These are phyloP conservation scores for Magnaporthiopsis poae DNA, from an alignment of 2,329 filamentous ascomycete species.

Conservation along the genomic window DNA sequence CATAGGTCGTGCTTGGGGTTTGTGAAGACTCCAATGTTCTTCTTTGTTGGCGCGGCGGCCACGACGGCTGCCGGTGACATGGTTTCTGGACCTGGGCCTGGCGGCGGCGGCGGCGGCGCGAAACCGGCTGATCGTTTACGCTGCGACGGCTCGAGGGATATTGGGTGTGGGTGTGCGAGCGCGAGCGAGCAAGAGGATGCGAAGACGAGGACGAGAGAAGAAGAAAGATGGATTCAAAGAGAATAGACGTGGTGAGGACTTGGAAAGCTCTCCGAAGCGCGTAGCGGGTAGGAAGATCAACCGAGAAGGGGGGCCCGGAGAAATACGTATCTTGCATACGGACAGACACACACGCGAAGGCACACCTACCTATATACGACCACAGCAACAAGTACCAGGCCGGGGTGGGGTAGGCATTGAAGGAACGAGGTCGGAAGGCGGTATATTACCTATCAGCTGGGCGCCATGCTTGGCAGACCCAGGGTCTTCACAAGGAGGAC, in stretches of 20 bases:
- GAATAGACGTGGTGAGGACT: background rate
- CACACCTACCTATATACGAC: background rate
- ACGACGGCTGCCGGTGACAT: background rate
- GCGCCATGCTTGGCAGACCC: background rate
- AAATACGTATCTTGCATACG: background rate
- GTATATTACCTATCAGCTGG: background rate
- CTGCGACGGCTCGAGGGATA: background rate
- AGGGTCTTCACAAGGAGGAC: background rate
- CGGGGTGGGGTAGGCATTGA: background rate
- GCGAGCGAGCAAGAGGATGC: background rate
- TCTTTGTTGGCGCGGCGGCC: constrained; percentile 43
- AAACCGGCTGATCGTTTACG: background rate
- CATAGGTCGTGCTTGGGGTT: constrained; percentile 88
- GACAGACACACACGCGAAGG: background rate
- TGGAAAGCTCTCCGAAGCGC: background rate
- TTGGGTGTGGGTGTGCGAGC: background rate
- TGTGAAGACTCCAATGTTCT: constrained; percentile 93
- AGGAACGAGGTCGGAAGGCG: background rate
- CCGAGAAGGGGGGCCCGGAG: background rate
- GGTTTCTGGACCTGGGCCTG: background rate
- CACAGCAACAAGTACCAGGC: background rate
- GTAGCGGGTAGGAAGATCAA: background rate
- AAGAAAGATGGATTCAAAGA: background rate
- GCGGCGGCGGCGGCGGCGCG: too few species aligned
- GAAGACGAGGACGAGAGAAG: background rate